phyloP scores from a whole-genome alignment of 2,329 filamentous ascomycete genomes.

The Alternaria sp. region DNA sequence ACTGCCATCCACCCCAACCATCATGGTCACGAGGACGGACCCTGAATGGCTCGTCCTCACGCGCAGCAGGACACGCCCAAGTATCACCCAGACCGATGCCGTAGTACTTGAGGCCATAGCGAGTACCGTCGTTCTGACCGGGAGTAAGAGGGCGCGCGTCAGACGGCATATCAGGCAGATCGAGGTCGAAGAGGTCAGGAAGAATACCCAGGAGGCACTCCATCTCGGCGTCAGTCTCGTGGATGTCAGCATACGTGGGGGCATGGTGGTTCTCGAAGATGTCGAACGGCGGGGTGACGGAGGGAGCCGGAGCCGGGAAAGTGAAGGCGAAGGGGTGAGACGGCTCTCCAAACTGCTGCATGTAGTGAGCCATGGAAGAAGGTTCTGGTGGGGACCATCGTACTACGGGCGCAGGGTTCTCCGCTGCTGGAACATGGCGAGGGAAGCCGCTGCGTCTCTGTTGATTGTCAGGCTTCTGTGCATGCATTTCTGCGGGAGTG shows the following conservation, averaged over 20 bases:
- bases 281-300: background rate
- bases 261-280: constrained; percentile 7
- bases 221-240: constrained; percentile 18
- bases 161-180: constrained; percentile 3
- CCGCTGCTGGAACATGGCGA: background rate
- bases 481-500: constrained; percentile 23
- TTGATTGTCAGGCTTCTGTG: background rate
- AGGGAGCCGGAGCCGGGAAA: background rate
- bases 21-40: constrained; percentile 21
- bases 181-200: constrained; percentile 12
- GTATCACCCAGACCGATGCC: constrained; percentile 17
- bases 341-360: background rate
- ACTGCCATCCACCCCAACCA: constrained; percentile 31
- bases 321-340: background rate
- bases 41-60: constrained; percentile 9
- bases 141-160: constrained; percentile 26
- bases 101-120: constrained; percentile 25
- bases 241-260: constrained; percentile 16
- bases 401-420: background rate
- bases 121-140: constrained; percentile 16
- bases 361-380: background rate
- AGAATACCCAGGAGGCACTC: constrained; percentile 6
- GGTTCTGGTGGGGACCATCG: background rate
- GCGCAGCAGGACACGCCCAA: constrained; percentile 18
- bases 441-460: background rate